These are phyloP conservation scores for Trichoderma brevicompactum DNA, from an alignment of 2,329 filamentous ascomycete species.

Conservation along the genomic window DNA sequence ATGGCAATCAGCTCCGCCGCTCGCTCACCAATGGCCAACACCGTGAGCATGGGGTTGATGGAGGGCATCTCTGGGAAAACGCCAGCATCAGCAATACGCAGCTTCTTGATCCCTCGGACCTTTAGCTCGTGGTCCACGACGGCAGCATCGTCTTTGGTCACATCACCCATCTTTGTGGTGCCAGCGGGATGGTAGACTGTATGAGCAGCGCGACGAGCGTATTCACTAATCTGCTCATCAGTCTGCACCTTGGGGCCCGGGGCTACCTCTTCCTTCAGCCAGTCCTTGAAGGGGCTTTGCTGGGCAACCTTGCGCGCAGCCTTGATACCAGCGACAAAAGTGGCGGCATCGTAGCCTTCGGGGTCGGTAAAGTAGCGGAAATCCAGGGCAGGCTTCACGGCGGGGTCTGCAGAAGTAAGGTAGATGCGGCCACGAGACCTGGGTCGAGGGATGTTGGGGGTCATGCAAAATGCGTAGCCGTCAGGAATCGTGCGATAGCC, in stretches of 20 bases:
- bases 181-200: constrained; percentile 91
- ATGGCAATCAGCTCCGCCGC: constrained; percentile 79
- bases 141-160: constrained; percentile 68
- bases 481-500: constrained; percentile 68
- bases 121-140: constrained; percentile 80
- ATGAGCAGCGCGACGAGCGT: constrained; percentile 79
- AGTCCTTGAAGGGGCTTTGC: constrained; percentile 77
- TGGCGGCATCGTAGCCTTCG: constrained; percentile 82
- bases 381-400: constrained; percentile 79
- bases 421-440: constrained; percentile 78
- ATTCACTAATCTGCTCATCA: constrained; percentile 81
- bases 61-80: constrained; percentile 86
- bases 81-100: constrained; percentile 84
- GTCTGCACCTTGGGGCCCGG: constrained; percentile 74
- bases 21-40: constrained; percentile 80
- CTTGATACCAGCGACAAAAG: constrained; percentile 75
- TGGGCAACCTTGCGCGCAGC: constrained; percentile 77
- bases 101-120: constrained; percentile 70
- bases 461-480: constrained; percentile 90
- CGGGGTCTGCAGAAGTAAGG: constrained; percentile 75
- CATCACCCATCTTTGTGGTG: constrained; percentile 87
- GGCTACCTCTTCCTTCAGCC: constrained; percentile 82
- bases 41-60: constrained; percentile 91
- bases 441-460: constrained; percentile 84
- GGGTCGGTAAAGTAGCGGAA: constrained; percentile 90